Conservation (phyloP, 176 grass and related monocot genomes). For the Aegilops speltoides region DNA sequence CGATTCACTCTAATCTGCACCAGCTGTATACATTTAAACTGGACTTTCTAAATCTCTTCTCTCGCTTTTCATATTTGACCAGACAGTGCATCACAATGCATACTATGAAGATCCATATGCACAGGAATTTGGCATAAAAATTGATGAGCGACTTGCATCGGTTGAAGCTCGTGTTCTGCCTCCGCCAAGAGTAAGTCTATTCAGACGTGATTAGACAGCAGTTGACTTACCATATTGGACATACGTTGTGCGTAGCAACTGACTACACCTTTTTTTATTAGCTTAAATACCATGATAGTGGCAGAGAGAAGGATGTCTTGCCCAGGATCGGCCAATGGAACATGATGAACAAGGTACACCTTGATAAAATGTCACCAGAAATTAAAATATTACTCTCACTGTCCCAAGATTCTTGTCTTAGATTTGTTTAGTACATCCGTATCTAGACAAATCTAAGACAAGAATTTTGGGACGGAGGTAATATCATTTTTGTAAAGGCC, state of each 20-base stretch:
- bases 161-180: constrained; percentile 94
- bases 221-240: constrained; percentile 5
- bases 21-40: neutral
- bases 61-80: constrained; percentile 13
- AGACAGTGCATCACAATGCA: constrained; percentile 96
- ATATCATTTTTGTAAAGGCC: neutral
- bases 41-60: neutral
- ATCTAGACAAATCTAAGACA: too few relatives aligned
- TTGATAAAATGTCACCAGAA: neutral
- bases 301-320: constrained; percentile 85
- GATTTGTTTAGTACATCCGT: too few relatives aligned
- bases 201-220: constrained; percentile 3
- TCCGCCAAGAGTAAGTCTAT: constrained; percentile 67
- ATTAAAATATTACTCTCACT: neutral
- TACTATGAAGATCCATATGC: constrained; percentile 93
- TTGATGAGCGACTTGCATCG: constrained; percentile 76
- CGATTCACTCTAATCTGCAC: constrained; percentile 6
- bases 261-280: constrained; percentile 31
- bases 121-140: constrained; percentile 89
- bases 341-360: constrained; percentile 94
- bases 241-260: neutral
- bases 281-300: constrained; percentile 95
- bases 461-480: too few relatives aligned
- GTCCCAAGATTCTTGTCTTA: too few relatives aligned
- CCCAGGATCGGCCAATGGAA: constrained; percentile 95